Conservation (phyloP, 345 rosid genomes). For the Murraya koenigii region DNA sequence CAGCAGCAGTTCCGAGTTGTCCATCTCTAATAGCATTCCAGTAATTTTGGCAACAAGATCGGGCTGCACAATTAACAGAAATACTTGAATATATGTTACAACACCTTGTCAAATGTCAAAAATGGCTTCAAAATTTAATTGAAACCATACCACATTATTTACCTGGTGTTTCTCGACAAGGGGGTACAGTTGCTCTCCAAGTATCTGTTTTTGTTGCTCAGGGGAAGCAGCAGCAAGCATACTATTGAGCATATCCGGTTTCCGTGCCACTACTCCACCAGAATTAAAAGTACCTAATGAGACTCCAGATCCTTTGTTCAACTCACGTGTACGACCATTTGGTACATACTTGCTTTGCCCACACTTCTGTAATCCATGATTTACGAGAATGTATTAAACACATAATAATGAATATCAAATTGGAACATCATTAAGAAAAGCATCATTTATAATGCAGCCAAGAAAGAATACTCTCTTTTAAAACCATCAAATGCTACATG, state of each 20-base stretch:
- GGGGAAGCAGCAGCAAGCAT: constrained; percentile 58
- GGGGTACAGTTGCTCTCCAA: constrained; percentile 65
- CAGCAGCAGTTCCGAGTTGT: constrained; percentile 57
- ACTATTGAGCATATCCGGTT: constrained; percentile 50
- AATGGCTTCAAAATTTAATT: neutral
- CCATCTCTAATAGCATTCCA: constrained; percentile 83
- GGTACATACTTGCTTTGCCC: constrained; percentile 38
- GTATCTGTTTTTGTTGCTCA: constrained; percentile 57
- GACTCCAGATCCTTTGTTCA: constrained; percentile 35
- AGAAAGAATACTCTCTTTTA: too few relatives aligned
- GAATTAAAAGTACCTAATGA: constrained; percentile 26
- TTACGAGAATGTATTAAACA: neutral
- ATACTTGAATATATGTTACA: neutral
- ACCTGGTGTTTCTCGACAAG: constrained; percentile 65
- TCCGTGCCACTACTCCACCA: constrained; percentile 27
- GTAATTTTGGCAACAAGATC: constrained; percentile 72
- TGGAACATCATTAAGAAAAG: too few relatives aligned
- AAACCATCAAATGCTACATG: neutral
- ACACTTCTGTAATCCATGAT: constrained; percentile 24
- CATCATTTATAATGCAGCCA: too few relatives aligned
- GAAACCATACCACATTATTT: neutral
- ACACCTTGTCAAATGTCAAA: too few relatives aligned
- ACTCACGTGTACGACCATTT: constrained; percentile 41
- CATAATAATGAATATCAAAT: too few relatives aligned
- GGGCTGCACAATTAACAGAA: constrained; percentile 39